A percentile compares a stretch with the other conserved stretches of the same genome.
Conservation (phyloP, 352 stramenopile species). For the Globisporangium echinulatum region DNA sequence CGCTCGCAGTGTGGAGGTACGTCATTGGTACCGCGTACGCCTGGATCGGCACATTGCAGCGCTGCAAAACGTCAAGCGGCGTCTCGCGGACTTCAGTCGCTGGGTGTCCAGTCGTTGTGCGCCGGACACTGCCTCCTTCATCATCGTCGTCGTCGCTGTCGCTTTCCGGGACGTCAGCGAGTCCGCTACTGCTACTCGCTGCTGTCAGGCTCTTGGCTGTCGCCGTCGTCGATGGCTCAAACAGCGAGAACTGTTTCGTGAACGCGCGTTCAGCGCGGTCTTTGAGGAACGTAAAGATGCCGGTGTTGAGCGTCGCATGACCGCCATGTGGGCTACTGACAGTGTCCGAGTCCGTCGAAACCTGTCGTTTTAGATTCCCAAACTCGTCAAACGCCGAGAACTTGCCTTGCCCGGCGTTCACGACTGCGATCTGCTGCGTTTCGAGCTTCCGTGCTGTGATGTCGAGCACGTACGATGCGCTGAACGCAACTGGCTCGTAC, state of each 20-base stretch:
- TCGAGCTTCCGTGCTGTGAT: conserved; percentile 67
- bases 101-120: background rate
- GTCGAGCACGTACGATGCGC: conserved; percentile 58
- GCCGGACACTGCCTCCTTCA: background rate
- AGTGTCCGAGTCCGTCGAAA: conserved; percentile 8
- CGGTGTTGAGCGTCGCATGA: conserved; percentile 41
- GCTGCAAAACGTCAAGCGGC: conserved; percentile 41
- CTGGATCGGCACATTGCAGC: conserved; percentile 42
- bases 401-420: conserved; percentile 52
- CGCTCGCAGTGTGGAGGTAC: conserved; percentile 42
- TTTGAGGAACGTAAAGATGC: conserved; percentile 74
- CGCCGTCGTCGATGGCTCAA: conserved; percentile 24
- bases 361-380: conserved; percentile 64
- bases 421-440: conserved; percentile 35
- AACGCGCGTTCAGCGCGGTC: conserved; percentile 57
- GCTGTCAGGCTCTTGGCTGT: conserved; percentile 14
- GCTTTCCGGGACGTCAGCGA: conserved; percentile 45
- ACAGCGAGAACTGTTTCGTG: conserved; percentile 56
- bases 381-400: conserved; percentile 77
- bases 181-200: background rate
- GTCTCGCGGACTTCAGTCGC: conserved; percentile 14
- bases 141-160: conserved; percentile 30
- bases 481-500: conserved; percentile 55
- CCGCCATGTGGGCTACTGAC: conserved; percentile 4
- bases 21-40: conserved; percentile 46